Conservation (phyloP, 1,139 yeast species). For the Suhomyces chickasaworum region DNA sequence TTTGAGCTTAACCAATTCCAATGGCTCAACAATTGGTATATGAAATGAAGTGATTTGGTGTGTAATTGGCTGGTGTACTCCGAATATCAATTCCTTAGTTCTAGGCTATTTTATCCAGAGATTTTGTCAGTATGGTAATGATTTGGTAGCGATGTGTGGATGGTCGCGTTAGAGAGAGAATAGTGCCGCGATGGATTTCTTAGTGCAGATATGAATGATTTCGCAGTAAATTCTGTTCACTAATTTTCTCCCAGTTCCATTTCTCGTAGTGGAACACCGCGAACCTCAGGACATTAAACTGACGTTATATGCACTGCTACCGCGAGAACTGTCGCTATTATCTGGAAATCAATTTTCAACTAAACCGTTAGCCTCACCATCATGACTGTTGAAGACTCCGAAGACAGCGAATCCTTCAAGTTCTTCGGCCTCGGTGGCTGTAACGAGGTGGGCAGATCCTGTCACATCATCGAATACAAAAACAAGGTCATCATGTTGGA, state of each 20-base stretch:
- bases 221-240: not conserved
- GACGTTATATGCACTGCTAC: not conserved
- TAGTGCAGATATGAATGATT: no score
- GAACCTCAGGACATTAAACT: not conserved
- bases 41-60: no score
- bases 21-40: no score
- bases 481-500: slow-evolving; percentile 97
- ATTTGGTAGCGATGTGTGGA: no score
- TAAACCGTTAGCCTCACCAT: not conserved
- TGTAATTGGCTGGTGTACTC: no score
- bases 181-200: no score
- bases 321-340: not conserved
- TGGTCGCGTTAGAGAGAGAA: no score
- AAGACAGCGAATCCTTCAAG: slow-evolving; percentile 52
- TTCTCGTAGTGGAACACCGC: no score
- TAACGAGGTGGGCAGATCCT: slow-evolving; percentile 94
- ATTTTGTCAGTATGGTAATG: no score
- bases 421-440: slow-evolving; percentile 99
- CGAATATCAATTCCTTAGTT: no score
- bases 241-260: not conserved
- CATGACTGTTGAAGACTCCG: slow-evolving; percentile 16
- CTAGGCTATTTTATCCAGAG: no score
- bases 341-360: not conserved
- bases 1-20: no score
- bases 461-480: slow-evolving; percentile 88